phyloP scores from a whole-genome alignment of 345 rosid genomes.

The Dimocarpus longan region DNA sequence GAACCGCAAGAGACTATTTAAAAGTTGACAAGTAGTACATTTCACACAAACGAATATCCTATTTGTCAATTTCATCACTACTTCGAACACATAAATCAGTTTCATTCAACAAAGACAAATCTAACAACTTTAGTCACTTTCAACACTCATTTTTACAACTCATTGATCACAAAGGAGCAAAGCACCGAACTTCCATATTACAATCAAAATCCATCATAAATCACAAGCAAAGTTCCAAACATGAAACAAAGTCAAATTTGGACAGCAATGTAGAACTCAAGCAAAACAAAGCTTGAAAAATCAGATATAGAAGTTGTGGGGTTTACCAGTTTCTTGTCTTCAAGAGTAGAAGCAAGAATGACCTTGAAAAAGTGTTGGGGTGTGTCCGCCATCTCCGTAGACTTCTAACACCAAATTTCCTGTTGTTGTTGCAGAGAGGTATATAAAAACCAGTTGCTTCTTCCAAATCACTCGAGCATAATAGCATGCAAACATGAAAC shows the following conservation, averaged over 20 bases:
- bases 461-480: too few relatives aligned
- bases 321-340: not conserved
- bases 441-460: too few relatives aligned
- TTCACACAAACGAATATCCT: not conserved
- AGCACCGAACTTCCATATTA: not conserved
- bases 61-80: not conserved
- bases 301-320: not conserved
- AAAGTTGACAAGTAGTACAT: too few relatives aligned
- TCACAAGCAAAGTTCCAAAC: not conserved
- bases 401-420: too few relatives aligned
- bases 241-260: too few relatives aligned
- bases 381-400: not conserved
- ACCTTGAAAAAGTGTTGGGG: slow-evolving; percentile 10
- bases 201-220: not conserved
- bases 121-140: not conserved
- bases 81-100: not conserved
- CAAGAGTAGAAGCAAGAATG: not conserved
- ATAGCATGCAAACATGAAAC: too few relatives aligned
- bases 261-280: too few relatives aligned
- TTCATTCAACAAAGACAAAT: not conserved
- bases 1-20: not conserved
- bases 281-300: too few relatives aligned
- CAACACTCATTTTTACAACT: not conserved
- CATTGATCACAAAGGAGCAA: not conserved
- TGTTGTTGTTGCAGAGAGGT: too few relatives aligned